Evolutionary conservation across 805 yeast genomes (phyloP).

Genomic region (Brettanomyces custersianus): DNA sequence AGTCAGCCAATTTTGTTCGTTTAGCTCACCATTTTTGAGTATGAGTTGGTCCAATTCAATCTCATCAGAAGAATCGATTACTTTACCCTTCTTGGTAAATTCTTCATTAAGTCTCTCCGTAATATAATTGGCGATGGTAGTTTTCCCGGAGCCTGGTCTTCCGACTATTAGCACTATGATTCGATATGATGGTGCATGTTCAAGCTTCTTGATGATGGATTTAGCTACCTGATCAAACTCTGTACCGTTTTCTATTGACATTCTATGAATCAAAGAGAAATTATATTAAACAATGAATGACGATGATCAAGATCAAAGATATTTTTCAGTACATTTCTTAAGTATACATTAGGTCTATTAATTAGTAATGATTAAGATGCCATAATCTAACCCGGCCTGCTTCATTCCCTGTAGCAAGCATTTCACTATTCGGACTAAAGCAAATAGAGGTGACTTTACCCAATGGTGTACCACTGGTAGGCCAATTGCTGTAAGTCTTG

Average conservation of each 20-base stretch:
- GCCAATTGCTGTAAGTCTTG: conserved; percentile 90
- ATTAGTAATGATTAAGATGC: conserved; percentile 72
- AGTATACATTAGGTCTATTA: too few species aligned
- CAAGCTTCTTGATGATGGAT: conserved; percentile 2
- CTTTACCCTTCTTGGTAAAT: background rate
- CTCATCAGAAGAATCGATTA: background rate
- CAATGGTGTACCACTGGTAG: conserved; percentile 90
- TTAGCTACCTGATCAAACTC: conserved; percentile 1
- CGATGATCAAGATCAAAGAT: too few species aligned
- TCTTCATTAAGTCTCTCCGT: conserved; percentile 29
- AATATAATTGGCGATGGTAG: conserved; percentile 50
- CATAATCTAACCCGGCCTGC: conserved; percentile 86
- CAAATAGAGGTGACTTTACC: conserved; percentile 83
- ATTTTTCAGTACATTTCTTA: too few species aligned
- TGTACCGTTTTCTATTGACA: too few species aligned
- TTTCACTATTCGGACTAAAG: conserved; percentile 74
- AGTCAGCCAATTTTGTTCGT: background rate
- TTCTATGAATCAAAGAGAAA: too few species aligned
- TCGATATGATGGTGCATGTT: conserved; percentile 17
- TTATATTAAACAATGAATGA: too few species aligned
- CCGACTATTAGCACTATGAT: conserved; percentile 58
- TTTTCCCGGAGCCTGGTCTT: conserved; percentile 80
- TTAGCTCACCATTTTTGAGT: background rate
- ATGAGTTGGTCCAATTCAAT: too few species aligned
- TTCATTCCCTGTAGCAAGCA: conserved; percentile 85